phyloP scores from a whole-genome alignment of 495 filamentous ascomycete genomes.

The Talaromyces thailandensis region DNA sequence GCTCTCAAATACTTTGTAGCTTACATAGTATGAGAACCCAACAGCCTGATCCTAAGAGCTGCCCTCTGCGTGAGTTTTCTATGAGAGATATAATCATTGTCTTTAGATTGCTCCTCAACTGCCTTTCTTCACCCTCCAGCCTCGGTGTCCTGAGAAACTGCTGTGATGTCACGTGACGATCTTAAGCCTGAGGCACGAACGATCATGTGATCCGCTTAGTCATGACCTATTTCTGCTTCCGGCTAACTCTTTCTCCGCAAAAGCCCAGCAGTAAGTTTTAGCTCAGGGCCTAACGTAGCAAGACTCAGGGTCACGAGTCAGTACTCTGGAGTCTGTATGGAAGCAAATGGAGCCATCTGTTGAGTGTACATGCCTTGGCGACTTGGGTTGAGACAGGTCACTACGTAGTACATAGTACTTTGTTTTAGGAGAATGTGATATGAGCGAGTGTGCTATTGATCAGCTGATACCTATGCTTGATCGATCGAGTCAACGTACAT shows the following conservation, averaged over 20 bases:
- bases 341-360: no score
- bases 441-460: no score
- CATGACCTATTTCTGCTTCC: neutral
- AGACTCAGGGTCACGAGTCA: no score
- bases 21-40: neutral
- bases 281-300: no score
- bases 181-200: neutral
- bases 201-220: neutral
- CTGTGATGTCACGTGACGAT: neutral
- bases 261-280: no score
- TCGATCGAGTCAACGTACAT: neutral
- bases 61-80: neutral
- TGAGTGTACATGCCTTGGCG: no score
- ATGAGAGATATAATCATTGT: neutral
- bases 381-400: no score
- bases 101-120: no score
- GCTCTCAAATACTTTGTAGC: neutral
- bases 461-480: neutral
- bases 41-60: neutral
- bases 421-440: no score
- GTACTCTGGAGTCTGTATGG: no score
- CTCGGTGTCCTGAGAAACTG: neutral
- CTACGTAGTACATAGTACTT: no score
- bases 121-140: no score
- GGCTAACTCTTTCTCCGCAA: neutral